A percentile compares a stretch with the other conserved stretches of the same genome.
Conservation (phyloP, 352 stramenopile species). For the Hyaloperonospora brassicae region DNA sequence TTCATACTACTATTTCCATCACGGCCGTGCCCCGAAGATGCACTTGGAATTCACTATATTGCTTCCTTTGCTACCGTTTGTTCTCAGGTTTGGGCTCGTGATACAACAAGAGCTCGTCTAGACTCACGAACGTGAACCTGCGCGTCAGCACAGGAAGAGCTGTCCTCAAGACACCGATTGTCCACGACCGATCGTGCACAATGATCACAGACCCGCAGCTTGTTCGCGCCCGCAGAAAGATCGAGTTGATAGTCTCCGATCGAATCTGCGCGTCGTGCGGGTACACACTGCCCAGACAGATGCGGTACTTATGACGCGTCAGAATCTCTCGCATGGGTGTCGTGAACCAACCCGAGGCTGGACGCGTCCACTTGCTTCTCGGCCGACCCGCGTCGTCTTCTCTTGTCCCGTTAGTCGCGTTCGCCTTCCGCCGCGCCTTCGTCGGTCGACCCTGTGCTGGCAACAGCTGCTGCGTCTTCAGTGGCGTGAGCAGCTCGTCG, state of each 20-base stretch:
- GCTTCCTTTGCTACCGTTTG: slow-evolving; percentile 4
- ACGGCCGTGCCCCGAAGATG: too few relatives aligned
- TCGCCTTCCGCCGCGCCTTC: background rate
- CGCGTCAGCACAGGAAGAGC: slow-evolving; percentile 45
- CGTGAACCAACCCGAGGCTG: slow-evolving; percentile 80
- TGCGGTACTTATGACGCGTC: slow-evolving; percentile 67
- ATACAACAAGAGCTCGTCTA: slow-evolving; percentile 48
- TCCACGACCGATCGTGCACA: slow-evolving; percentile 78
- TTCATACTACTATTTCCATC: too few relatives aligned
- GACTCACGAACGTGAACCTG: slow-evolving; percentile 57
- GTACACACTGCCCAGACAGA: slow-evolving; percentile 82
- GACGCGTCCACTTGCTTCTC: slow-evolving; percentile 60
- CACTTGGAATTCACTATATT: too few relatives aligned
- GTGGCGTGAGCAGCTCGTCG: background rate
- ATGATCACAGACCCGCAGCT: slow-evolving; percentile 73
- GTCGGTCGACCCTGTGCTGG: slow-evolving; percentile 15
- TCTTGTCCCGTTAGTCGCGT: background rate
- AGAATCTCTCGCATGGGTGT: slow-evolving; percentile 67
- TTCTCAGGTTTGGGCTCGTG: slow-evolving; percentile 11
- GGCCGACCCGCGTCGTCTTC: background rate
- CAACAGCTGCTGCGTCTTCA: slow-evolving; percentile 19
- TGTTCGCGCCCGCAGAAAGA: slow-evolving; percentile 47
- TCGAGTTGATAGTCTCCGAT: slow-evolving; percentile 54
- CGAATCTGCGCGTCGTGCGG: slow-evolving; percentile 82
- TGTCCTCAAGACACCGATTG: slow-evolving; percentile 53